Evolutionary conservation across 2,329 filamentous ascomycete genomes (phyloP).

Genomic region (Niveomyces coronatus): DNA sequence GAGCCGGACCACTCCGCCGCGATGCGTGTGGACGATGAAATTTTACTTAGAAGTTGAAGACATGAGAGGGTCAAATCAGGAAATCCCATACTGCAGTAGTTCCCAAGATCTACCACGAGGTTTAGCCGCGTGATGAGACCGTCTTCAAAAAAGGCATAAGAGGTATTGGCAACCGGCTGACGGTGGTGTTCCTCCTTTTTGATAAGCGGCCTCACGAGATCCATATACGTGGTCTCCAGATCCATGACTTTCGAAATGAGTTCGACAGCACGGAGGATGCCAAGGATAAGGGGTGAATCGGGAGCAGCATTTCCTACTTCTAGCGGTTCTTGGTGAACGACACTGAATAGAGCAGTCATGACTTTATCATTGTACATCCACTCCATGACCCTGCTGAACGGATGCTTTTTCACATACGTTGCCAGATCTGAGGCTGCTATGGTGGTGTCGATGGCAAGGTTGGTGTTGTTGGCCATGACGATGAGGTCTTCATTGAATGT

Average conservation of each 20-base stretch:
- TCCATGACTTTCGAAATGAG: conserved; percentile 76
- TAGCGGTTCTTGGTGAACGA: conserved; percentile 64
- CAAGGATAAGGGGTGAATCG: conserved; percentile 72
- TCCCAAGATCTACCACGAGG: conserved; percentile 71
- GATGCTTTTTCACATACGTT: conserved; percentile 77
- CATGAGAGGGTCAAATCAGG: conserved; percentile 71
- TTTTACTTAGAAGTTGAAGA: conserved; percentile 71
- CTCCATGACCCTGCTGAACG: conserved; percentile 91
- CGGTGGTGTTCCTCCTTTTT: conserved; percentile 53
- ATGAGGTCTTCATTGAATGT: conserved; percentile 94
- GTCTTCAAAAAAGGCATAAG: conserved; percentile 86
- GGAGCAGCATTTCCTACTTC: conserved; percentile 63
- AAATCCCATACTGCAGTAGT: conserved; percentile 79
- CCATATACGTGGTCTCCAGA: conserved; percentile 81
- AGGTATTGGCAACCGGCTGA: conserved; percentile 52
- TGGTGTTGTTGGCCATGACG: conserved; percentile 70
- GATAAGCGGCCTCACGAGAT: conserved; percentile 73
- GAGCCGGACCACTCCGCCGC: conserved; percentile 57
- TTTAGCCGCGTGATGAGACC: conserved; percentile 72
- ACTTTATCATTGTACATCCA: conserved; percentile 96
- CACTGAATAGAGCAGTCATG: conserved; percentile 64
- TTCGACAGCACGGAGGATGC: conserved; percentile 70
- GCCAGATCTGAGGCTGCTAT: conserved; percentile 66
- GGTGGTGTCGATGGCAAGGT: conserved; percentile 61
- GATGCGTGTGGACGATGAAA: conserved; percentile 75